Evolutionary conservation across 2,329 filamentous ascomycete genomes (phyloP).

Genomic region (Diaporthe ampelina): DNA sequence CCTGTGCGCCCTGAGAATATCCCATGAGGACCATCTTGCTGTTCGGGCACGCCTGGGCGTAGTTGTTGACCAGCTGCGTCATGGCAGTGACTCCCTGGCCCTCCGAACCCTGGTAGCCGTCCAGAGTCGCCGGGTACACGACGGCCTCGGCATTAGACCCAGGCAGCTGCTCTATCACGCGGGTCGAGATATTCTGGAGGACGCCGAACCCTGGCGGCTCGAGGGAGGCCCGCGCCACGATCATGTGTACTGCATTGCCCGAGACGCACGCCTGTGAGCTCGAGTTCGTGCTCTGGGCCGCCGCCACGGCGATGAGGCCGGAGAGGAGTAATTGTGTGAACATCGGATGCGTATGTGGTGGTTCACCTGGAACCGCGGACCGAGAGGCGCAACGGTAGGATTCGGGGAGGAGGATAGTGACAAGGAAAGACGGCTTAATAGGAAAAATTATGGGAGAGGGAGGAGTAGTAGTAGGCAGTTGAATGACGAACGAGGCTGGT

Average conservation of each 20-base stretch:
- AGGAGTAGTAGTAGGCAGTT: too few species aligned
- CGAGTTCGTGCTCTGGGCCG: slow-evolving; percentile 27
- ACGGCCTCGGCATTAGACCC: slow-evolving; percentile 44
- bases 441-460: neutral
- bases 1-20: slow-evolving; percentile 47
- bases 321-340: slow-evolving; percentile 22
- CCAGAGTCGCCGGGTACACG: slow-evolving; percentile 47
- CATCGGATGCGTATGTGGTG: neutral
- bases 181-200: slow-evolving; percentile 45
- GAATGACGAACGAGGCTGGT: neutral
- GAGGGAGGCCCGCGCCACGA: slow-evolving; percentile 45
- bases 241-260: slow-evolving; percentile 45
- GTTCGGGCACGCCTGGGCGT: slow-evolving; percentile 43
- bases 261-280: slow-evolving; percentile 37
- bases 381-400: neutral
- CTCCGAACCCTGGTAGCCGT: slow-evolving; percentile 43
- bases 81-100: slow-evolving; percentile 43
- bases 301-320: slow-evolving; percentile 19
- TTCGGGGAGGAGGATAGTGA: neutral
- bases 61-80: slow-evolving; percentile 39
- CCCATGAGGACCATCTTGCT: slow-evolving; percentile 47
- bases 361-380: slow-evolving; percentile 1
- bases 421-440: neutral
- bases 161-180: slow-evolving; percentile 43
- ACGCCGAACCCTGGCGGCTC: slow-evolving; percentile 44